Conservation (phyloP, 768 basidiomycete genomes). For the Nidularia sp. region DNA sequence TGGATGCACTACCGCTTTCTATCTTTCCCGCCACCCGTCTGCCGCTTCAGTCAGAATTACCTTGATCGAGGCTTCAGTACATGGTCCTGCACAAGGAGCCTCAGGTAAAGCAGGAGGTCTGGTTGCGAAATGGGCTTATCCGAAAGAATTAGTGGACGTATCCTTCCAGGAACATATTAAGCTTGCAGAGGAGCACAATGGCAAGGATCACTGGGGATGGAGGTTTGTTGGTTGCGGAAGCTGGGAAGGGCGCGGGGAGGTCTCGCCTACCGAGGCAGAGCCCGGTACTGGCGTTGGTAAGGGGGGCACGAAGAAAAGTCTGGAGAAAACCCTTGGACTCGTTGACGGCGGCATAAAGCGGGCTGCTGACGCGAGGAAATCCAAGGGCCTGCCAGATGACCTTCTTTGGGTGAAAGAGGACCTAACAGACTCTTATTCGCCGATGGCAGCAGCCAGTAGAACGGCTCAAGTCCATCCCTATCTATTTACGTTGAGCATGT, state of each 20-base stretch:
- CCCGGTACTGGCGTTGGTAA: constrained; percentile 18
- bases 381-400: constrained; percentile 42
- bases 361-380: constrained; percentile 10
- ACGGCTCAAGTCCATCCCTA: constrained; percentile 81
- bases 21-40: constrained; percentile 56
- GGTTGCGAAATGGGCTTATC: constrained; percentile 83
- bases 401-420: constrained; percentile 49
- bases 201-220: constrained; percentile 79
- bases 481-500: constrained; percentile 69
- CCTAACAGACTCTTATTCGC: constrained; percentile 58
- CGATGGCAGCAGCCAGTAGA: constrained; percentile 51
- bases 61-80: constrained; percentile 65
- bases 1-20: constrained; percentile 81
- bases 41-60: constrained; percentile 41
- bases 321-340: constrained; percentile 54
- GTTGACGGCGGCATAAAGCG: constrained; percentile 17
- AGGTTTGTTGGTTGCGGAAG: constrained; percentile 67
- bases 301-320: constrained; percentile 35
- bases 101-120: constrained; percentile 85
- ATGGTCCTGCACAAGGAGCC: constrained; percentile 72
- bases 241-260: constrained; percentile 65
- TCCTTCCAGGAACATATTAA: constrained; percentile 74
- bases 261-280: constrained; percentile 9
- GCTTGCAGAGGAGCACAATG: constrained; percentile 67
- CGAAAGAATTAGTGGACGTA: constrained; percentile 61